Conservation (phyloP, 2,329 filamentous ascomycete species). For the Aureobasidium sp. region DNA sequence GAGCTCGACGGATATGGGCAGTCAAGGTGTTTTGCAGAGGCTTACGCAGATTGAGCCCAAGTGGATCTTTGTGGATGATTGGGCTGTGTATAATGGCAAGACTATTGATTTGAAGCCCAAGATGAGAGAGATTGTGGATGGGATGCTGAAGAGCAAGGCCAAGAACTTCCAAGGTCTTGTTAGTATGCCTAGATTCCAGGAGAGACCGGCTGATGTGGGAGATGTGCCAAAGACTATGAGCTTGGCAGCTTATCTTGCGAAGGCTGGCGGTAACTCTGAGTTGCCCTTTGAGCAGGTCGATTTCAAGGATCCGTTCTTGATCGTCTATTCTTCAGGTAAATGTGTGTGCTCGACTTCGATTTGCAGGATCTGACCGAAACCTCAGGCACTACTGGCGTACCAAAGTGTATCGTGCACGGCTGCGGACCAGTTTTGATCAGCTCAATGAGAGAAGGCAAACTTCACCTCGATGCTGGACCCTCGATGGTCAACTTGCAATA, state of each 20-base stretch:
- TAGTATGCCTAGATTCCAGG: slow-evolving; percentile 56
- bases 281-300: slow-evolving; percentile 50
- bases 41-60: slow-evolving; percentile 66
- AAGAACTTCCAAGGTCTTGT: slow-evolving; percentile 55
- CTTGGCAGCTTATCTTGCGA: slow-evolving; percentile 33
- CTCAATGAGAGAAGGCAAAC: slow-evolving; percentile 49
- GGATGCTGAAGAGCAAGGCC: slow-evolving; percentile 41
- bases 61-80: slow-evolving; percentile 78
- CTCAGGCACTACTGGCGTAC: slow-evolving; percentile 72
- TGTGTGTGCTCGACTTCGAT: not conserved
- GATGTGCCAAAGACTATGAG: slow-evolving; percentile 40
- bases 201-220: slow-evolving; percentile 48
- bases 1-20: slow-evolving; percentile 75
- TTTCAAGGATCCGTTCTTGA: slow-evolving; percentile 67
- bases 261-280: slow-evolving; percentile 29
- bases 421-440: slow-evolving; percentile 56
- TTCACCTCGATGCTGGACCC: slow-evolving; percentile 41
- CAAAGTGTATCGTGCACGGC: slow-evolving; percentile 79
- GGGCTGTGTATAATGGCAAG: slow-evolving; percentile 70
- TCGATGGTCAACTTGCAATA: slow-evolving; percentile 46
- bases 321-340: slow-evolving; percentile 48
- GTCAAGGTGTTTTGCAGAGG: slow-evolving; percentile 66
- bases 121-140: slow-evolving; percentile 57
- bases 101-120: slow-evolving; percentile 62
- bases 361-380: not conserved